These are phyloP conservation scores for Nigrospora oryzae DNA, from an alignment of 2,329 filamentous ascomycete species.

Conservation along the genomic window DNA sequence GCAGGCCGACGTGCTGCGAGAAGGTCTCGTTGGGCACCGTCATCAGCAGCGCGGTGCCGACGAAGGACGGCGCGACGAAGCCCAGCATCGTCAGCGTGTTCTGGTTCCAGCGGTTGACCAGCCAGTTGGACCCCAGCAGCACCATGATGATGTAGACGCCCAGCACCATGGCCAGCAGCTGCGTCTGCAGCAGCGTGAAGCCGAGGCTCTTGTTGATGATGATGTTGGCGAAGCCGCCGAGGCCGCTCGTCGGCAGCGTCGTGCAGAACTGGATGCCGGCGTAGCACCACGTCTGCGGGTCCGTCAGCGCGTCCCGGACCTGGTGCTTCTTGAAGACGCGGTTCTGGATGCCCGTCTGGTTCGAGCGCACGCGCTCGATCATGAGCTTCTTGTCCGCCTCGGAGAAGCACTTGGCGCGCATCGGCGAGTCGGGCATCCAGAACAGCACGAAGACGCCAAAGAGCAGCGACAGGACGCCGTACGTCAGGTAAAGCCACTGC, in stretches of 20 bases:
- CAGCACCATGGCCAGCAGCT: conserved; percentile 67
- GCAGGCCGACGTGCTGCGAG: conserved; percentile 54
- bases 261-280: conserved; percentile 60
- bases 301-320: conserved; percentile 42
- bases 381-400: conserved; percentile 58
- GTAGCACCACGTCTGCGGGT: conserved; percentile 61
- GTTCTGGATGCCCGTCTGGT: conserved; percentile 56
- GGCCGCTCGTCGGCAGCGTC: conserved; percentile 63
- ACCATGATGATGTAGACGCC: conserved; percentile 67
- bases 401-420: conserved; percentile 61
- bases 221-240: conserved; percentile 67
- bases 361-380: conserved; percentile 50
- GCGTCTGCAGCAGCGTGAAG: conserved; percentile 58
- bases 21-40: conserved; percentile 51
- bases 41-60: conserved; percentile 67
- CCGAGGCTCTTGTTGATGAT: conserved; percentile 59
- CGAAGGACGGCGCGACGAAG: conserved; percentile 61
- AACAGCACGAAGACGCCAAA: conserved; percentile 57
- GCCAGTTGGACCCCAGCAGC: conserved; percentile 55
- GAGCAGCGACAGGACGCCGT: conserved; percentile 53
- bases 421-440: conserved; percentile 61
- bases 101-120: conserved; percentile 60
- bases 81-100: conserved; percentile 59
- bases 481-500: conserved; percentile 61
- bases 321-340: conserved; percentile 36